Base-by-base conservation (phyloP, 805 yeast species). In the Ogataea pilisensis region DNA sequence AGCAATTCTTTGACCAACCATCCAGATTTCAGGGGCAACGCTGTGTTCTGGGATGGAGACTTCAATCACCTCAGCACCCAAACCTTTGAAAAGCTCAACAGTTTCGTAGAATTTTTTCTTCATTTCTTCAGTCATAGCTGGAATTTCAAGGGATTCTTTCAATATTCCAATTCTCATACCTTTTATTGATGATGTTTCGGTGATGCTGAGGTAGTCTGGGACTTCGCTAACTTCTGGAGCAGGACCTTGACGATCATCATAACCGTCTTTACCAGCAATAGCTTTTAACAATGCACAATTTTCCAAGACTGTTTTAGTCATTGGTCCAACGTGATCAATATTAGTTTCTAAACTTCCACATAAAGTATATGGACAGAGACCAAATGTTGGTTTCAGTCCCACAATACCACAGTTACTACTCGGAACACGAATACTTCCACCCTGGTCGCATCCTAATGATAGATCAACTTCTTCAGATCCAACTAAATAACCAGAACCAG, bases 381-480 rank as follows among this genome's bases (percentile, higher is more conserved):
- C 79, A 51, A 71, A 72, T 1, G 75, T 63, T 3, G 78, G 78
- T 48, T 73, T 73, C 48, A 72, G 64, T 30, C 78, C 78, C 37
- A 50, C 55, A 2, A 51, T 19, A 14, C 55, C 55, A 41, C 37
- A 67, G 57, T 49, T 48, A 13, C 55, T 56, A 34, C 76, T 75
- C 4, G 78, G 79, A 34, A 68, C 61, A 32, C 79, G 57, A 12
- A 73, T 71, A 6, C 74, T 68, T 2, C 79, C 78, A 2, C 78
- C 79, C 8, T 76, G 54, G 26, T 50, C 54, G 17, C 50, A 51
- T 11, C 54, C 54, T n/a, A 57, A 51, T 16, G 69, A 53, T 47
- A 74, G 65, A 37, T 67, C 71, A n/a, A 69, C 72, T 34, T 66
- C 49, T 1, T 65, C 68, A 1, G 68, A 68, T 4, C 78, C 74